Evolutionary conservation across 2,329 filamentous ascomycete genomes (phyloP).

Genomic region (Cladosporium sp.): DNA sequence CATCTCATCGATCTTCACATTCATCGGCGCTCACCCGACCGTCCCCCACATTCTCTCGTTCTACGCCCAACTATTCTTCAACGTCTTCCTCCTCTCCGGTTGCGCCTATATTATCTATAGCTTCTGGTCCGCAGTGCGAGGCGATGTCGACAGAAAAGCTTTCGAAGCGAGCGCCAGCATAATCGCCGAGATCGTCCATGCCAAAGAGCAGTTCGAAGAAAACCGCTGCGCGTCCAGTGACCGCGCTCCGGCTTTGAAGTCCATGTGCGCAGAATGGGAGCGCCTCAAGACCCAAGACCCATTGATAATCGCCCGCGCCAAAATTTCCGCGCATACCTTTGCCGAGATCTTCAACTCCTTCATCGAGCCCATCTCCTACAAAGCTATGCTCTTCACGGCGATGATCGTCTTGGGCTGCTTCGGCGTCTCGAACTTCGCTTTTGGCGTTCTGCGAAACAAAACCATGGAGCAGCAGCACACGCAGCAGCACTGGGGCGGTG

Average conservation of each 20-base stretch:
- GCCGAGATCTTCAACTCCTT: constrained; percentile 94
- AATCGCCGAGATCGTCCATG: constrained; percentile 70
- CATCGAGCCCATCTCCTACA: constrained; percentile 84
- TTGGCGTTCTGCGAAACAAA: constrained; percentile 55
- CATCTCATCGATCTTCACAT: constrained; percentile 55
- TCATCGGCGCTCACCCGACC: constrained; percentile 64
- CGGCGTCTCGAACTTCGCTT: constrained; percentile 60
- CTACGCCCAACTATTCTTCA: constrained; percentile 67
- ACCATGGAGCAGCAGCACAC: constrained; percentile 29
- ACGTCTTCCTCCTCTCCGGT: constrained; percentile 59
- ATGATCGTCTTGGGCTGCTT: constrained; percentile 54
- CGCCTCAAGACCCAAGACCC: constrained; percentile 85
- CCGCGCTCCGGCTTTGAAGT: constrained; percentile 70
- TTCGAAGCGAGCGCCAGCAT: constrained; percentile 65
- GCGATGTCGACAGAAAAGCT: constrained; percentile 73
- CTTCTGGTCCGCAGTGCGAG: constrained; percentile 67
- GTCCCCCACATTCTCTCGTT: constrained; percentile 66
- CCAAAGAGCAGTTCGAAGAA: constrained; percentile 68
- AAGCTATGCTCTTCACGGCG: constrained; percentile 64
- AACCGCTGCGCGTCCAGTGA: constrained; percentile 72
- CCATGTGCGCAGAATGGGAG: constrained; percentile 76
- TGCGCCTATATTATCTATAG: constrained; percentile 67
- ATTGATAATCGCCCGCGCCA: constrained; percentile 72
- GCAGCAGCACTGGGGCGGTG: constrained; percentile 20
- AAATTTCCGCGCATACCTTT: constrained; percentile 81